These are phyloP conservation scores for Citrus cavaleriei DNA, from an alignment of 345 rosid species.

Conservation along the genomic window DNA sequence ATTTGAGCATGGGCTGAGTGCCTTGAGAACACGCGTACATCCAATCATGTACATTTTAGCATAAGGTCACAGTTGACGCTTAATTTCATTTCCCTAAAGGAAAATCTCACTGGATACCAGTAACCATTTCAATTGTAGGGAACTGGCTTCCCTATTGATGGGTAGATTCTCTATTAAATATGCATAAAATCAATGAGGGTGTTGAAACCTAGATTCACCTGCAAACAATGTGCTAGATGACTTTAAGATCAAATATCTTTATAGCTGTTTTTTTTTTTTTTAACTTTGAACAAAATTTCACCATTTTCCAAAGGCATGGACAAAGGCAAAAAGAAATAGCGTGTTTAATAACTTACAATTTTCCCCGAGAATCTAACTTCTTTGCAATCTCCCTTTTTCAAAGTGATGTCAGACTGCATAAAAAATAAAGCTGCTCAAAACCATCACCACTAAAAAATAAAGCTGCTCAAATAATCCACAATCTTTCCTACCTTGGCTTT, in stretches of 20 bases:
- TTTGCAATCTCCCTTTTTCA: slow-evolving; percentile 46
- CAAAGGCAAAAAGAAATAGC: neutral
- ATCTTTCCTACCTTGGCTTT: slow-evolving; percentile 44
- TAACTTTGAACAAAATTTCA: neutral
- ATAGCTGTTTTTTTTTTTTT: neutral
- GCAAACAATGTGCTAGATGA: neutral
- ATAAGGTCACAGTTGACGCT: neutral
- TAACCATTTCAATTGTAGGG: neutral
- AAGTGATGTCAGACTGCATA: slow-evolving; percentile 38
- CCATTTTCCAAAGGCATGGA: neutral
- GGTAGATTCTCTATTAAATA: neutral
- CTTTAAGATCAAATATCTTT: neutral
- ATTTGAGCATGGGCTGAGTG: neutral
- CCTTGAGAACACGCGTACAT: neutral
- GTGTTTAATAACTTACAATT: slow-evolving; percentile 51
- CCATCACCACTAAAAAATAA: neutral
- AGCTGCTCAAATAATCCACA: slow-evolving; percentile 1
- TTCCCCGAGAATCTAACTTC: slow-evolving; percentile 75
- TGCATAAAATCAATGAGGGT: neutral
- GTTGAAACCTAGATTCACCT: neutral
- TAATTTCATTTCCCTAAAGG: neutral
- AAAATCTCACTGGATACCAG: neutral
- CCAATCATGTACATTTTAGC: neutral
- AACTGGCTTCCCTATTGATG: neutral
- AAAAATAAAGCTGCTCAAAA: slow-evolving; percentile 4